These are phyloP conservation scores for Tuber umbilicatum DNA, from an alignment of 495 filamentous ascomycete species.

Conservation along the genomic window DNA sequence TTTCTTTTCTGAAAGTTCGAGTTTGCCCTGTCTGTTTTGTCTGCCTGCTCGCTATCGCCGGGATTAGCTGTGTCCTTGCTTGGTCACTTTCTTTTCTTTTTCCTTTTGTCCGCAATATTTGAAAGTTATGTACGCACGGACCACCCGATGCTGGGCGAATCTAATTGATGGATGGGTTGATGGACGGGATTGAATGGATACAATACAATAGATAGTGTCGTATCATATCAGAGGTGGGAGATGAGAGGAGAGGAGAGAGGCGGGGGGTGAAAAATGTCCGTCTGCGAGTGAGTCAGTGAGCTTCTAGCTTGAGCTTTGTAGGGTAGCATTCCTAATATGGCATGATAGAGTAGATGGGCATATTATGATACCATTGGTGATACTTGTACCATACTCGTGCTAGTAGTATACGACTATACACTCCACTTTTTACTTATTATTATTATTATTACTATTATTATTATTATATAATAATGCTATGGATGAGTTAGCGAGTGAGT, in stretches of 20 bases:
- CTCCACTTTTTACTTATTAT: slow-evolving; percentile 22
- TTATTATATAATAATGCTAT: not conserved
- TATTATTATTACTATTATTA: slow-evolving; percentile 8
- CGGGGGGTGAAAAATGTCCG: not conserved
- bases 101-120: not conserved
- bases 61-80: not conserved
- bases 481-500: no score
- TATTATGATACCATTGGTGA: not conserved
- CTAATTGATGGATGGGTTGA: slow-evolving; percentile 7
- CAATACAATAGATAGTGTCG: slow-evolving; percentile 6
- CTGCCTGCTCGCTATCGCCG: not conserved
- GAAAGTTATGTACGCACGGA: not conserved
- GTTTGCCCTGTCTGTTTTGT: not conserved
- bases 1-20: slow-evolving; percentile 7
- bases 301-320: not conserved
- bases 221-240: not conserved
- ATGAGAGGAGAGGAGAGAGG: not conserved
- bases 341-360: not conserved
- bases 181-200: slow-evolving; percentile 9
- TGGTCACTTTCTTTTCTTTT: not conserved
- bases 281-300: not conserved
- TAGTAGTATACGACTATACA: not conserved
- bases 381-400: not conserved
- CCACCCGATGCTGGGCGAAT: not conserved
- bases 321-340: not conserved